Base-by-base conservation (phyloP, 768 basidiomycete species). In the Mycena sanguinolenta region DNA sequence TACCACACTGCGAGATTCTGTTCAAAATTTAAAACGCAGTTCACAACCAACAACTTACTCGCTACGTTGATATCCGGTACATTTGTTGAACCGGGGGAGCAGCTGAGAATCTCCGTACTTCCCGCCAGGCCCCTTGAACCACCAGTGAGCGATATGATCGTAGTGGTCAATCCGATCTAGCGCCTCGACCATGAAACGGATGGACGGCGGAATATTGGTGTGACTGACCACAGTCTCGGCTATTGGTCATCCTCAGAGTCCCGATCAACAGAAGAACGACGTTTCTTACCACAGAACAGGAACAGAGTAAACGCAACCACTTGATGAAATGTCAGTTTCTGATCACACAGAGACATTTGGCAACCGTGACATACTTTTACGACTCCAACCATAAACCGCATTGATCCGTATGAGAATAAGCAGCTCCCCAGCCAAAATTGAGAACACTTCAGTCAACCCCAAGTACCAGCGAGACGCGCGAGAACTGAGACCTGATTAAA, bases 341-440 rank as follows among this genome's bases (percentile, higher is more conserved):
- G 3, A 12, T 32, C 14, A 25, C 4, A 9, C 3, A 12, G 9
- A 23, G 12, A 23, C 28, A 39, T 23, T 36, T 21, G 9, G n/a
- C n/a, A n/a, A n/a, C n/a, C n/a, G 3, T 13, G n/a, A 53, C 58
- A 4, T 34, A 67, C 65, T 36, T 30, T 36, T 55, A 1, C 60
- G 58, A 34, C 67, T 68, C 67, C 67, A 68, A 3, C 67, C 67
- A 62, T 68, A 68, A 57, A 68, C 30, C 52, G 67, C 50, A 57
- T 68, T 68, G 39, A 62, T 67, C 10, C 58, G 42, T 23, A 60
- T 38, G 5, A 68, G 67, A 12, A 68, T 62, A 23, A 68, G 23
- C 10, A 68, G 25, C 30, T 68, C 67, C 27, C 67, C 67, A 4
- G 42, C 23, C 1, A 68, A 32, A 16, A 68, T 68, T 9, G 67